Conservation (phyloP, 2,329 filamentous ascomycete species). For the Colletotrichum acutatum region DNA sequence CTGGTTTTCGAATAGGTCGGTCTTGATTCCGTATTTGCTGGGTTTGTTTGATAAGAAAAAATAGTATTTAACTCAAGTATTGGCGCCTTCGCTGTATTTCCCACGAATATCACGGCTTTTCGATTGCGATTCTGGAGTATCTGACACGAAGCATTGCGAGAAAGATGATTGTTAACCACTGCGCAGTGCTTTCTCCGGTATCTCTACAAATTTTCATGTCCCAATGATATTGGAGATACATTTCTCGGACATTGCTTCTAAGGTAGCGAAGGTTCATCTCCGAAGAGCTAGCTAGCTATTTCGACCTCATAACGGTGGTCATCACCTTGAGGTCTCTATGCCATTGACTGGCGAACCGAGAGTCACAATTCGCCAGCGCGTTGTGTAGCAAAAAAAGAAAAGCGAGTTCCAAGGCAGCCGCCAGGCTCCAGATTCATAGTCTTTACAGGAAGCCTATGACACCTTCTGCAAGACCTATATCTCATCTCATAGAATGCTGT, state of each 20-base stretch:
- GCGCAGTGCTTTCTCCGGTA: not conserved
- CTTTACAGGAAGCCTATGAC: not conserved
- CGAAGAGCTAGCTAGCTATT: not conserved
- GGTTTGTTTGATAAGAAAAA: no score
- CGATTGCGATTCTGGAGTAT: not conserved
- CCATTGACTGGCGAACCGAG: not conserved
- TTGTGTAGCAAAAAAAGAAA: not conserved
- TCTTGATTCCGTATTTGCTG: not conserved
- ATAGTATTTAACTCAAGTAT: not conserved
- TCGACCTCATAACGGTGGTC: not conserved
- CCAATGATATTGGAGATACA: not conserved
- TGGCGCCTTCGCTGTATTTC: not conserved
- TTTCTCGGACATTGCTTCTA: not conserved
- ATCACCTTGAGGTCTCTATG: not conserved
- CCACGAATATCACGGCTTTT: not conserved
- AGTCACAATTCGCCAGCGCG: not conserved
- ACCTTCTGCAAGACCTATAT: not conserved
- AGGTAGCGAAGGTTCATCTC: not conserved
- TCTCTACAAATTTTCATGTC: not conserved
- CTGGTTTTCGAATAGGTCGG: not conserved
- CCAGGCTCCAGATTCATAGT: not conserved
- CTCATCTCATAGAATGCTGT: not conserved
- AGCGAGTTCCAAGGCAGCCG: not conserved
- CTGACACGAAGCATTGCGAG: not conserved
- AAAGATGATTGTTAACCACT: not conserved